Base-by-base conservation (phyloP, 1,139 yeast genomes). In the Kurtzmaniella quercitrusa region DNA sequence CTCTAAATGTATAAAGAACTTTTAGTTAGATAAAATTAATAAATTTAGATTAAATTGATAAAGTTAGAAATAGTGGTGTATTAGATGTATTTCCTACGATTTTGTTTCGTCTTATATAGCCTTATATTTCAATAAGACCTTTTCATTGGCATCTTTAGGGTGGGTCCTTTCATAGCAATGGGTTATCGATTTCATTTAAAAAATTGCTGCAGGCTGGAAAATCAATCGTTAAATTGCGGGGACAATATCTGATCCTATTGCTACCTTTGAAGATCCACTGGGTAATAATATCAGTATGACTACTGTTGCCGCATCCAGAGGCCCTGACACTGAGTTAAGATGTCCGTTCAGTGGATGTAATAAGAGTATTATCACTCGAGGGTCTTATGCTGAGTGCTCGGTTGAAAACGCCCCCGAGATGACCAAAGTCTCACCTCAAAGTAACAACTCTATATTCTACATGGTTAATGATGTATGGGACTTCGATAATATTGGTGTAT, bases 401-500 rank as follows among this genome's bases (percentile, higher is more conserved):
- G 56, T 70, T 2, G 47, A 46, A 1, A 53, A 62, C 39, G 57
- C 70, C 2, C 77, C 76, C 0, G 43, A 50, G 34, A 69, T 69
- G 70, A 55, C 65, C 23, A 54, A 51, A 21, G 46, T 57, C 4
- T 17, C 44, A 17, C 6, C 18, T 9, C 18, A 31, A 14, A 31
- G 36, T 16, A 31, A 17, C 36, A 29, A 39, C 14, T 6, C 27
- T 3, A 17, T 8, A 14, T 40, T 41, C 21, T 43, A 12, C n/a
- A 44, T 37, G 33, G 37, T 43, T 8, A 55, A 64, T 3, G 87
- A 84, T 52, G 80, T 81, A 47, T 85, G 91, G 91, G 85, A 79
- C 50, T 85, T 85, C 53, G 91, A 84, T 51, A 85, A 85, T 54
- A 76, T 85, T 39, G 91, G 89, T 1, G 93, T 85, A 2, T 82